A percentile compares a stretch with the other conserved stretches of the same genome.
Conservation (phyloP, 768 basidiomycete genomes). For the Mycena vulgaris region DNA sequence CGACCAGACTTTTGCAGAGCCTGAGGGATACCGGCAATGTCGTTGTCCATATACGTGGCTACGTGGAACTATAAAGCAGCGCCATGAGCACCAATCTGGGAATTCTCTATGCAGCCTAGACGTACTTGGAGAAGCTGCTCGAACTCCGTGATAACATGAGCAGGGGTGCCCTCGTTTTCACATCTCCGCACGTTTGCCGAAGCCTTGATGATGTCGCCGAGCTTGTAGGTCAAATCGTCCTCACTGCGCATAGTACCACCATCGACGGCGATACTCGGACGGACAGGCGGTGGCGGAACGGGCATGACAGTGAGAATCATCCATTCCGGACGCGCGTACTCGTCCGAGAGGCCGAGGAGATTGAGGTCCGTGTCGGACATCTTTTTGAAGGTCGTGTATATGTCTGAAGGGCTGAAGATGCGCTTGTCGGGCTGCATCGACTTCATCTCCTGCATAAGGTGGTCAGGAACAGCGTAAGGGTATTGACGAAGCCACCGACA, state of each 20-base stretch:
- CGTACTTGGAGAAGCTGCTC: slow-evolving; percentile 95
- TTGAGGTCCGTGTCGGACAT: slow-evolving; percentile 32
- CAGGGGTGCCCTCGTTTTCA: slow-evolving; percentile 97
- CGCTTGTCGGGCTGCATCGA: slow-evolving; percentile 63
- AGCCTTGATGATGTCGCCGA: slow-evolving; percentile 96
- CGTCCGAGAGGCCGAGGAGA: slow-evolving; percentile 83
- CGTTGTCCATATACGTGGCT: slow-evolving; percentile 99
- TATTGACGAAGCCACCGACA: slow-evolving; percentile 64
- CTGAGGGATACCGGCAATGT: slow-evolving; percentile 98
- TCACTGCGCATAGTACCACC: slow-evolving; percentile 97
- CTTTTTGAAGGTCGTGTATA: slow-evolving; percentile 38
- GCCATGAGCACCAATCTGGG: slow-evolving; percentile 23
- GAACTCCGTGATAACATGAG: slow-evolving; percentile 95
- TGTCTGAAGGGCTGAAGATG: slow-evolving; percentile 31
- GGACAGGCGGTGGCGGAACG: slow-evolving; percentile 97
- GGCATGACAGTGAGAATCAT: slow-evolving; percentile 99
- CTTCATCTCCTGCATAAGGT: slow-evolving; percentile 77
- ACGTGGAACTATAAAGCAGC: slow-evolving; percentile 87
- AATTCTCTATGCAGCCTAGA: slow-evolving; percentile 19
- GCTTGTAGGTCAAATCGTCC: slow-evolving; percentile 98
- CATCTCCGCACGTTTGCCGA: slow-evolving; percentile 92
- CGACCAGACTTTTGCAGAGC: slow-evolving; percentile 97
- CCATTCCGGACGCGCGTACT: slow-evolving; percentile 98
- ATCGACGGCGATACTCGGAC: slow-evolving; percentile 97
- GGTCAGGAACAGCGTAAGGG: slow-evolving; percentile 15